These are phyloP conservation scores for Boletus sp. DNA, from an alignment of 768 basidiomycete genomes.

Conservation along the genomic window DNA sequence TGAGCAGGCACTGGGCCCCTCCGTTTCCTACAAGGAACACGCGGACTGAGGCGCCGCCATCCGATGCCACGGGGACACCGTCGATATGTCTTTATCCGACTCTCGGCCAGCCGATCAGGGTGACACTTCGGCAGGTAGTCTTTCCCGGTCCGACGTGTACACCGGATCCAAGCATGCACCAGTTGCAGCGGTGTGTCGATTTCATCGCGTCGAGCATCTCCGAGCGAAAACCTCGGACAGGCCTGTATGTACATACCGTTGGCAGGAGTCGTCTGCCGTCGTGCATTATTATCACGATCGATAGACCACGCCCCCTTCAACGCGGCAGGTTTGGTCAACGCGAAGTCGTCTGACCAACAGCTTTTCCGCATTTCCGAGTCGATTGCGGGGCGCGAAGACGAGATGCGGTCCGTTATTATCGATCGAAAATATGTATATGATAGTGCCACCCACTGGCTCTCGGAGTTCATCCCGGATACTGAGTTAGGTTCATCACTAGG, in stretches of 20 bases:
- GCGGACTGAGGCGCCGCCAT: neutral
- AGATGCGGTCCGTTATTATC: neutral
- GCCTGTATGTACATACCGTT: neutral
- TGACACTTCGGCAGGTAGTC: neutral
- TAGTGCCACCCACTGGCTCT: neutral
- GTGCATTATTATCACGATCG: neutral
- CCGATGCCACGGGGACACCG: neutral
- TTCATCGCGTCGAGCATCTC: neutral
- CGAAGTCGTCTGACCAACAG: neutral
- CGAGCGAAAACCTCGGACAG: slow-evolving; percentile 15
- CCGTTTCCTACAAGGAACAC: neutral
- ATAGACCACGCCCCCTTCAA: neutral
- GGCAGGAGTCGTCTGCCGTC: neutral
- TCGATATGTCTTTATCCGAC: neutral
- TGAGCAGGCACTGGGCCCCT: neutral
- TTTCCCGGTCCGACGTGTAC: neutral
- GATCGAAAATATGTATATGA: neutral
- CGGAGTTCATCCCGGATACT: neutral
- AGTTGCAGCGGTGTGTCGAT: neutral
- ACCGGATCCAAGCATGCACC: neutral
- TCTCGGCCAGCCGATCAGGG: neutral
- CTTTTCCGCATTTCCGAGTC: slow-evolving; percentile 7
- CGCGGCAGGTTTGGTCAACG: neutral
- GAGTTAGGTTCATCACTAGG: slow-evolving; percentile 21
- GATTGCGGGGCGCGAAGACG: neutral